These are phyloP conservation scores for Arxiozyma heterogenica DNA, from an alignment of 1,139 yeast species.

Conservation along the genomic window DNA sequence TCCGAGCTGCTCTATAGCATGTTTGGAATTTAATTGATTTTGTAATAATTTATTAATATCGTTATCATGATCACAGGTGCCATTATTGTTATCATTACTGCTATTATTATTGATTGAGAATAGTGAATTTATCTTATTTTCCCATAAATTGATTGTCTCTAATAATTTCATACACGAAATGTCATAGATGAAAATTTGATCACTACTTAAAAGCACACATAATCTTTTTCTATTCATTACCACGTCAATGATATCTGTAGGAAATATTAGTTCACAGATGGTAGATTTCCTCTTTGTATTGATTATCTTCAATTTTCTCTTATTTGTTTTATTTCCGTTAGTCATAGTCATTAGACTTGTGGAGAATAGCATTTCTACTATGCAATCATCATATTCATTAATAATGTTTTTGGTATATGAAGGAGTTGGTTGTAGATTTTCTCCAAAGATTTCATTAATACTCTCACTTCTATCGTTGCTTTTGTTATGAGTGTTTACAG, in stretches of 20 bases:
- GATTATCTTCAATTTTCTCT: slow-evolving; percentile 47
- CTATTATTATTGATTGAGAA: not conserved
- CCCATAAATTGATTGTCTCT: slow-evolving; percentile 44
- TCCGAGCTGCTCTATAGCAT: not conserved
- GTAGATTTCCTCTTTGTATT: slow-evolving; percentile 46
- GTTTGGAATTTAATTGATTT: not conserved
- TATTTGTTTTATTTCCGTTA: slow-evolving; percentile 33
- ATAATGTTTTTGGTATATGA: not conserved
- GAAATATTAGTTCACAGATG: slow-evolving; percentile 51
- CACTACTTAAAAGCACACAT: slow-evolving; percentile 49
- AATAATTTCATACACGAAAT: slow-evolving; percentile 60
- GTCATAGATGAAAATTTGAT: slow-evolving; percentile 63
- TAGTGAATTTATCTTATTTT: slow-evolving; percentile 8
- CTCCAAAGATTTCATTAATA: not conserved
- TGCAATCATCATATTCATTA: slow-evolving; percentile 12
- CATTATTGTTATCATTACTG: not conserved
- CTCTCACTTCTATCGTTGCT: not conserved
- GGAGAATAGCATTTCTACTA: slow-evolving; percentile 59
- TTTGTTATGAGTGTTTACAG: no score
- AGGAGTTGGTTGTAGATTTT: not conserved
- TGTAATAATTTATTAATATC: not conserved
- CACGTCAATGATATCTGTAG: slow-evolving; percentile 50
- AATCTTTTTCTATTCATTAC: slow-evolving; percentile 59
- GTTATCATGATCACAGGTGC: not conserved
- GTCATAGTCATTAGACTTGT: slow-evolving; percentile 58